Percentiles rank a stretch among this genome's conserved stretches.
Conservation (phyloP, 192 early-diverging fungal genomes). For the Globomyces pollinis-pini region DNA sequence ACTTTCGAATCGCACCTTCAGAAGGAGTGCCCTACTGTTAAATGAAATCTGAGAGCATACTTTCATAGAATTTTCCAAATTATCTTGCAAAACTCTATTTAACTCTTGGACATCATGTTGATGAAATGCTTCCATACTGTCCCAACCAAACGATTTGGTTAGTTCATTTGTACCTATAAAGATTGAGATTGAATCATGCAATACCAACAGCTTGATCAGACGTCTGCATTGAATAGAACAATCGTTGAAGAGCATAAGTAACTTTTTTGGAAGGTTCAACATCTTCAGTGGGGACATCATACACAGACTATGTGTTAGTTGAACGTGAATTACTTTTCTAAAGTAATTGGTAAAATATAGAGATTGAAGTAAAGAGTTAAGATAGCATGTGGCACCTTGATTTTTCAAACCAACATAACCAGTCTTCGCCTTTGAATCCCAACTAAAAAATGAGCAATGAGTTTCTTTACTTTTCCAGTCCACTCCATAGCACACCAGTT, state of each 20-base stretch:
- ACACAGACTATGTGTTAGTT: too few relatives aligned
- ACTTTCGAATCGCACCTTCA: conserved; percentile 80
- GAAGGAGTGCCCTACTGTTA: conserved; percentile 64
- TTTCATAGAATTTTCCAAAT: conserved; percentile 97
- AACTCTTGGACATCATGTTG: conserved; percentile 99
- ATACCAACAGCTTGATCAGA: conserved; percentile 62
- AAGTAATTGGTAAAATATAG: conserved; percentile 92
- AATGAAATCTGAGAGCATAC: conserved; percentile 35
- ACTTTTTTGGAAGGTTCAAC: conserved; percentile 86
- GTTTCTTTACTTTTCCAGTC: conserved; percentile 66
- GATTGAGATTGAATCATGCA: too few relatives aligned
- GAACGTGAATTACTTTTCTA: conserved; percentile 78
- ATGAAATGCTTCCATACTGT: conserved; percentile 86
- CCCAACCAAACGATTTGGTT: conserved; percentile 98
- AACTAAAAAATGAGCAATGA: conserved; percentile 47
- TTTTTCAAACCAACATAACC: conserved; percentile 93
- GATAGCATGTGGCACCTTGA: conserved; percentile 97
- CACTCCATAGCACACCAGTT: conserved; percentile 92
- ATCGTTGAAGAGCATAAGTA: conserved; percentile 82
- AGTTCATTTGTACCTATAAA: conserved; percentile 92
- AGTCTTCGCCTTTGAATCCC: conserved; percentile 82
- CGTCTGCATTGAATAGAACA: conserved; percentile 87
- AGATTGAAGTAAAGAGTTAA: conserved; percentile 96
- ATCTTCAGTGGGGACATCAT: conserved; percentile 82
- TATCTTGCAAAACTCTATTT: conserved; percentile 93